These are phyloP conservation scores for Botrytis sinoallii DNA, from an alignment of 2,329 filamentous ascomycete species.

Conservation along the genomic window DNA sequence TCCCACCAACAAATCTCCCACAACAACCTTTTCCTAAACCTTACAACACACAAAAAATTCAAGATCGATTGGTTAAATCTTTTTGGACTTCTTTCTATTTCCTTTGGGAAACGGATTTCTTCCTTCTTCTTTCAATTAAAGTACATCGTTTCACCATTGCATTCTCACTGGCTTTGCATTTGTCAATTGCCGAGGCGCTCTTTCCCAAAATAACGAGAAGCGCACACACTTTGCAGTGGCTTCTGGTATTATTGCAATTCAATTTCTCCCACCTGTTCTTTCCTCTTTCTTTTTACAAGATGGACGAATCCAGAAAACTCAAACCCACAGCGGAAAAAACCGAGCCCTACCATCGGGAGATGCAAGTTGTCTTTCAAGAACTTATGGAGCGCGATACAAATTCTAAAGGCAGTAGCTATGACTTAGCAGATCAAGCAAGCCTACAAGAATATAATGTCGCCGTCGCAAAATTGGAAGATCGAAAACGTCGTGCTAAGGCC, in stretches of 20 bases:
- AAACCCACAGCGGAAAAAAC: background rate
- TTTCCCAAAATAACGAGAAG: background rate
- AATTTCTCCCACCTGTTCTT: no score
- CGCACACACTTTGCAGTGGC: background rate
- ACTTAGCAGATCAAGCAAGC: background rate
- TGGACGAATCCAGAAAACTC: background rate
- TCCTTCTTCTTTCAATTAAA: background rate
- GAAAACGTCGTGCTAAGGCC: background rate
- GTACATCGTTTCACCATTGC: background rate
- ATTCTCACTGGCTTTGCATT: background rate
- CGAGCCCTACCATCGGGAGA: background rate
- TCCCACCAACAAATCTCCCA: background rate
- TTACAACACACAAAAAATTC: background rate
- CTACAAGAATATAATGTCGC: background rate
- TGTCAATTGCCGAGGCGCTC: background rate
- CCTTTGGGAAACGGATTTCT: background rate
- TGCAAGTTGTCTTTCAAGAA: conserved; percentile 4
- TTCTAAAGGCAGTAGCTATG: background rate
- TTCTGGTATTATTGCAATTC: background rate
- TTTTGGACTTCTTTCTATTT: background rate
- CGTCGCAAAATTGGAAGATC: background rate
- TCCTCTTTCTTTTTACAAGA: background rate
- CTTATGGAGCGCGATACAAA: background rate
- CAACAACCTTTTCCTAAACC: background rate
- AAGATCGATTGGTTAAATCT: background rate